Evolutionary conservation across 2,329 filamentous ascomycete species (phyloP).

Genomic region (Verticillium longisporum): DNA sequence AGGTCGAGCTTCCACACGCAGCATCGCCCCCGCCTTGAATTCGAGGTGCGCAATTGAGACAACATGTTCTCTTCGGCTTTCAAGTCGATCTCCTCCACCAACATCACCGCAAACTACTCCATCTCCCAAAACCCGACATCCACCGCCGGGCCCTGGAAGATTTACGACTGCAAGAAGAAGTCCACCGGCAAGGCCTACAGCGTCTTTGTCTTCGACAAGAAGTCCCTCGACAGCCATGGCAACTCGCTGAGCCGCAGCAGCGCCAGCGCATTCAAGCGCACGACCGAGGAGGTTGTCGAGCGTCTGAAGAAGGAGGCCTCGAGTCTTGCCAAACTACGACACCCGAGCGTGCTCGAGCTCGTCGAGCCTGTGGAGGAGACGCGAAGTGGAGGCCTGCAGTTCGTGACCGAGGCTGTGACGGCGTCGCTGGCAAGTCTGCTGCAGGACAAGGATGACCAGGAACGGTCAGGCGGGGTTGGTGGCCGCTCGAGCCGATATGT

Average conservation of each 20-base stretch:
- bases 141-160: conserved; percentile 88
- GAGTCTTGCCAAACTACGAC: conserved; percentile 77
- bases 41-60: neutral
- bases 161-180: conserved; percentile 96
- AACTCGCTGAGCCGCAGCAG: conserved; percentile 55
- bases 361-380: conserved; percentile 95
- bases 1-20: conserved; percentile 9
- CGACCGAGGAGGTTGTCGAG: conserved; percentile 85
- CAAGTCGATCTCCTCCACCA: conserved; percentile 84
- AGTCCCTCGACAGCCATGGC: conserved; percentile 66
- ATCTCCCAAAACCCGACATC: conserved; percentile 71
- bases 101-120: conserved; percentile 88
- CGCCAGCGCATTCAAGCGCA: conserved; percentile 66
- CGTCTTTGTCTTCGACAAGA: conserved; percentile 91
- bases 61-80: conserved; percentile 89
- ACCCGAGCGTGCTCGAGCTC: conserved; percentile 87
- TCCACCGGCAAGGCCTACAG: conserved; percentile 83
- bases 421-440: conserved; percentile 78
- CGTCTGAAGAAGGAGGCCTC: conserved; percentile 87
- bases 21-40: conserved; percentile 8
- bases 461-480: conserved; percentile 60
- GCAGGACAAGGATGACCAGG: conserved; percentile 83
- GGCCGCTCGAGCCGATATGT: conserved; percentile 73
- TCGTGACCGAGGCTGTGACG: conserved; percentile 87
- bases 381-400: conserved; percentile 83